Percentiles rank a stretch among this genome's conserved stretches.
Conservation (phyloP, 1,284 basidiomycete species). For the Psilocybe mexicana region DNA sequence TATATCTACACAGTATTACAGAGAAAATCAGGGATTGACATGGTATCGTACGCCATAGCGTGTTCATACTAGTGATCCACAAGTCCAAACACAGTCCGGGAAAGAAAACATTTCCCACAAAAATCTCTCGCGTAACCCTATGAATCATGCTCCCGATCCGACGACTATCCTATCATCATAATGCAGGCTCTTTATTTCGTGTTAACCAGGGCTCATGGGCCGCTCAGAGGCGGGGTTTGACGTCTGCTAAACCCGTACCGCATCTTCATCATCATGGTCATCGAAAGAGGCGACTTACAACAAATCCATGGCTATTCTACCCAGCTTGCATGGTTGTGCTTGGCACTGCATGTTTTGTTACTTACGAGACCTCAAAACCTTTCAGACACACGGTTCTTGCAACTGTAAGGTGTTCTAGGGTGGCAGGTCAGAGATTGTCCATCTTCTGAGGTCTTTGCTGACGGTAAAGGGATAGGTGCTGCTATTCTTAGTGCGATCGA, state of each 20-base stretch:
- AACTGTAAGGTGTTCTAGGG: slow-evolving; percentile 71
- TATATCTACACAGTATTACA: too few species aligned
- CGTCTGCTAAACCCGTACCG: slow-evolving; percentile 2
- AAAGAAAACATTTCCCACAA: slow-evolving; percentile 1
- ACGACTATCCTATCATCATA: slow-evolving; percentile 2
- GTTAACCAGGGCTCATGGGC: background rate
- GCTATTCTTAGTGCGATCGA: slow-evolving; percentile 72
- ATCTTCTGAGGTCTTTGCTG: slow-evolving; percentile 7
- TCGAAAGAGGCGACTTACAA: background rate
- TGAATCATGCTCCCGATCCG: slow-evolving; percentile 16
- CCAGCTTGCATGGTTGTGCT: slow-evolving; percentile 33
- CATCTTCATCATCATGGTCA: background rate
- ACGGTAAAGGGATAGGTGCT: slow-evolving; percentile 43
- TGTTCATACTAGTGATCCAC: background rate
- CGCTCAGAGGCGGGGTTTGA: slow-evolving; percentile 7
- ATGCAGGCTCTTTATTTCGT: background rate
- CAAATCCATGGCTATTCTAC: slow-evolving; percentile 32
- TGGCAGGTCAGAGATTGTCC: slow-evolving; percentile 48
- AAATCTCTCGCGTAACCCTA: background rate
- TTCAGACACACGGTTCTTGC: slow-evolving; percentile 67
- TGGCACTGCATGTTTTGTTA: slow-evolving; percentile 44
- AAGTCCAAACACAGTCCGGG: background rate
- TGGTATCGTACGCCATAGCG: too few species aligned
- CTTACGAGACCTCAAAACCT: slow-evolving; percentile 63
- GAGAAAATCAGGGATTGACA: too few species aligned